Percentiles rank a stretch among this genome's conserved stretches.
These are phyloP conservation scores for Halophytophthora batemanensis DNA, from an alignment of 352 stramenopile genomes.

Conservation along the genomic window DNA sequence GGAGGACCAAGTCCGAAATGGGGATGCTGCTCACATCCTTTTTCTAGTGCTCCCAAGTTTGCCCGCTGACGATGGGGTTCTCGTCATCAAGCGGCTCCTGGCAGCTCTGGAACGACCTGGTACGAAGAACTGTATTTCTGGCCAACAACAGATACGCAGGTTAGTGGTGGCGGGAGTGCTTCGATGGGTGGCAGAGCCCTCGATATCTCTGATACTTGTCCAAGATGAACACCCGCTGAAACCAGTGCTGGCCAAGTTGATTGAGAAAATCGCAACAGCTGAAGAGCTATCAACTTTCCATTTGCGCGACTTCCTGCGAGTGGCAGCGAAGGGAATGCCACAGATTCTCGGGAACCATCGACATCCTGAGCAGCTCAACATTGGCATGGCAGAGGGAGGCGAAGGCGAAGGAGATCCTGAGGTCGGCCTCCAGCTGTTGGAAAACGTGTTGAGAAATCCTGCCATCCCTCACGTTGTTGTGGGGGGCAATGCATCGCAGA, in stretches of 20 bases:
- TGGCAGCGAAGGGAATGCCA: slow-evolving; percentile 58
- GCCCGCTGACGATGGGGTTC: slow-evolving; percentile 18
- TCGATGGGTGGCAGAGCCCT: slow-evolving; percentile 45
- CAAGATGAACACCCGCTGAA: slow-evolving; percentile 30
- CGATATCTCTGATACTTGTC: slow-evolving; percentile 35
- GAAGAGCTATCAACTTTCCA: slow-evolving; percentile 49
- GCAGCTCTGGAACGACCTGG: slow-evolving; percentile 42
- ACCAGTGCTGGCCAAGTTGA: slow-evolving; percentile 29
- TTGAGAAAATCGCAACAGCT: slow-evolving; percentile 38
- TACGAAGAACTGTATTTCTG: slow-evolving; percentile 38
- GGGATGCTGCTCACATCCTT: slow-evolving; percentile 47
- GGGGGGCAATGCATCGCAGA: slow-evolving; percentile 50
- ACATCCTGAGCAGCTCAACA: slow-evolving; percentile 1
- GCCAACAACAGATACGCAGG: slow-evolving; percentile 40
- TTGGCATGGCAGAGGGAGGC: background rate
- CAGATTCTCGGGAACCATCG: slow-evolving; percentile 29
- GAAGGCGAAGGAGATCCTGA: slow-evolving; percentile 7
- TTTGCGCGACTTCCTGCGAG: slow-evolving; percentile 47
- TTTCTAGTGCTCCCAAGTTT: slow-evolving; percentile 50
- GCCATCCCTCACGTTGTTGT: slow-evolving; percentile 52
- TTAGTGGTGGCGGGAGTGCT: slow-evolving; percentile 56
- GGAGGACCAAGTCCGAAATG: slow-evolving; percentile 57
- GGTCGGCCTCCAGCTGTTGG: slow-evolving; percentile 46
- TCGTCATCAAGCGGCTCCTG: slow-evolving; percentile 34
- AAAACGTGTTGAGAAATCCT: slow-evolving; percentile 34